Evolutionary conservation across 345 rosid species (phyloP).

Genomic region (Populus alba): DNA sequence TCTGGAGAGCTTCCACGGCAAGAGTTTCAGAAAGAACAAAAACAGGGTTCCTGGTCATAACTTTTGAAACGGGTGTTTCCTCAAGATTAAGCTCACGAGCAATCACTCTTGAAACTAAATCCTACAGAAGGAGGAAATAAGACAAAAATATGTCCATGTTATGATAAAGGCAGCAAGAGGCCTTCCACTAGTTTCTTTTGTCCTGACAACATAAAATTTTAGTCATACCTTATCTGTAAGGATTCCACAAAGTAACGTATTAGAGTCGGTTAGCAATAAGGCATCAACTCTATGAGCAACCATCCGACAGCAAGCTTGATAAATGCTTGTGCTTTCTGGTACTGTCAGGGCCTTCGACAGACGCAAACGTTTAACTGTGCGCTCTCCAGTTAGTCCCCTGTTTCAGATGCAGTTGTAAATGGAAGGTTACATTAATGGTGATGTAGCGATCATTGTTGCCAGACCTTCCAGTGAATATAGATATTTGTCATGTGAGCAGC

Average conservation of each 20-base stretch:
- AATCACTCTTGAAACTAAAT: slow-evolving; percentile 83
- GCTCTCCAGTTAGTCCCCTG: slow-evolving; percentile 87
- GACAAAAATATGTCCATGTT: background rate
- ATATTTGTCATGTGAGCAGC: background rate
- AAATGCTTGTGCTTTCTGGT: slow-evolving; percentile 73
- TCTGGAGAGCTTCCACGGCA: slow-evolving; percentile 97
- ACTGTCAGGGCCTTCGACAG: slow-evolving; percentile 88
- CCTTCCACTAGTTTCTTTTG: background rate
- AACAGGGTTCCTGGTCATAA: slow-evolving; percentile 91
- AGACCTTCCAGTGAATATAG: background rate
- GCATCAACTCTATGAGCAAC: slow-evolving; percentile 96
- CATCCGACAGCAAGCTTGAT: slow-evolving; percentile 94
- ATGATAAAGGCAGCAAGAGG: background rate
- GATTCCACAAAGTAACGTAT: slow-evolving; percentile 94
- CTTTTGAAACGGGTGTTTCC: slow-evolving; percentile 91
- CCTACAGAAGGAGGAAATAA: slow-evolving; percentile 39
- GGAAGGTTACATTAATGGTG: background rate
- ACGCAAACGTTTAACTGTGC: slow-evolving; percentile 86
- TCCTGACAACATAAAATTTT: background rate
- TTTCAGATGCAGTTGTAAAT: background rate
- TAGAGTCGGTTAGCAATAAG: slow-evolving; percentile 81
- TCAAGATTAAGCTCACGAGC: slow-evolving; percentile 72
- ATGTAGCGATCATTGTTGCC: background rate
- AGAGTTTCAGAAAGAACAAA: slow-evolving; percentile 96
- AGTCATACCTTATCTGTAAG: slow-evolving; percentile 86